Conservation (phyloP, 352 stramenopile species). For the Globisporangium sylvaticum region DNA sequence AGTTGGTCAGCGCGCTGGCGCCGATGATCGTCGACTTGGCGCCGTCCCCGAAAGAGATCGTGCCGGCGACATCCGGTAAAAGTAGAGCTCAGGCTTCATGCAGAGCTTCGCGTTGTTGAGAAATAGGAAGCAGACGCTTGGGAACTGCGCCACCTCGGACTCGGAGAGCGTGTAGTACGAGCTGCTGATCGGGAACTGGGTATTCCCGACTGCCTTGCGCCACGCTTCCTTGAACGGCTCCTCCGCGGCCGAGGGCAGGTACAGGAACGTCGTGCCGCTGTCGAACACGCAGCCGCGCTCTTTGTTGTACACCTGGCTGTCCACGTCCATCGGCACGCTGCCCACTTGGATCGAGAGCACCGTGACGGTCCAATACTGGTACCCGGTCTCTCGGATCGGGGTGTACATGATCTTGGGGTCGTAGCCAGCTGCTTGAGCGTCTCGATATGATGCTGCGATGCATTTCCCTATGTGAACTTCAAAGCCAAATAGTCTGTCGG, state of each 20-base stretch:
- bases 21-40: slow-evolving; percentile 69
- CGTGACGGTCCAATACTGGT: slow-evolving; percentile 79
- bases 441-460: neutral
- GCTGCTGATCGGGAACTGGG: slow-evolving; percentile 39
- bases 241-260: slow-evolving; percentile 41
- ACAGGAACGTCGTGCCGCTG: slow-evolving; percentile 78
- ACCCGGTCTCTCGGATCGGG: slow-evolving; percentile 62
- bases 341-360: slow-evolving; percentile 53
- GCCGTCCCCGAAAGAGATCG: slow-evolving; percentile 64
- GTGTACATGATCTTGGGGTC: slow-evolving; percentile 84
- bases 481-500: neutral
- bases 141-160: slow-evolving; percentile 29
- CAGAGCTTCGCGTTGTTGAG: slow-evolving; percentile 55
- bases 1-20: slow-evolving; percentile 51
- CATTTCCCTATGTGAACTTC: no score
- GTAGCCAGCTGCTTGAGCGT: slow-evolving; percentile 20
- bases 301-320: slow-evolving; percentile 44
- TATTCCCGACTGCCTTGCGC: slow-evolving; percentile 35
- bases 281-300: slow-evolving; percentile 74
- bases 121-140: slow-evolving; percentile 67
- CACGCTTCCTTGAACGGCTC: slow-evolving; percentile 46
- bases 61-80: slow-evolving; percentile 46
- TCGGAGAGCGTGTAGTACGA: slow-evolving; percentile 38
- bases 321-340: slow-evolving; percentile 25
- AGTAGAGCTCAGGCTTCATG: slow-evolving; percentile 46